These are phyloP conservation scores for Fusarium sp. DNA, from an alignment of 2,329 filamentous ascomycete species.

Conservation along the genomic window DNA sequence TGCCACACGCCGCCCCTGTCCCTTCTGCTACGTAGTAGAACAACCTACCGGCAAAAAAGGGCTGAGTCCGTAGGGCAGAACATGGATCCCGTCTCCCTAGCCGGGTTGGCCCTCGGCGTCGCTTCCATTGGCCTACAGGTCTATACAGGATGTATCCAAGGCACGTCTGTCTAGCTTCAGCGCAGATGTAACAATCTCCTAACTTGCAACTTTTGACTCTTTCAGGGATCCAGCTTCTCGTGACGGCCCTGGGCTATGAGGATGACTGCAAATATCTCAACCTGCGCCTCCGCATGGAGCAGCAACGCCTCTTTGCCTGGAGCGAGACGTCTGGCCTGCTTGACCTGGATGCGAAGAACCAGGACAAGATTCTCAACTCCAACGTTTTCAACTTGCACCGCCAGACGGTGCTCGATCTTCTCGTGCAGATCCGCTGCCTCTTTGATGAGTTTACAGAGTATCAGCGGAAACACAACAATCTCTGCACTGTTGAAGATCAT, in stretches of 20 bases:
- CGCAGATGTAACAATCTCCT: neutral
- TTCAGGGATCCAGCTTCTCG: constrained; percentile 59
- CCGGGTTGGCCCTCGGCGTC: constrained; percentile 58
- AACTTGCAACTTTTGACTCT: constrained; percentile 1
- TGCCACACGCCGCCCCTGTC: neutral
- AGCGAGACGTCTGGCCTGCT: constrained; percentile 62
- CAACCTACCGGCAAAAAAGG: constrained; percentile 11
- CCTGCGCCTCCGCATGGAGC: constrained; percentile 61
- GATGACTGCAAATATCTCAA: constrained; percentile 62
- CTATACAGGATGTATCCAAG: constrained; percentile 60
- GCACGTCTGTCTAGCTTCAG: constrained; percentile 25
- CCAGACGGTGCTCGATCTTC: constrained; percentile 61
- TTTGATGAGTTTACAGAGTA: constrained; percentile 60
- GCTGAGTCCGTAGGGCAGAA: neutral
- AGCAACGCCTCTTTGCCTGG: constrained; percentile 63
- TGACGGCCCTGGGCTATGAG: constrained; percentile 61
- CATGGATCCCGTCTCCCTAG: constrained; percentile 59
- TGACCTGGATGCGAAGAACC: constrained; percentile 56
- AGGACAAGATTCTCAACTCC: constrained; percentile 57
- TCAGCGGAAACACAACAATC: constrained; percentile 54
- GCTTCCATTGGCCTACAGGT: constrained; percentile 60
- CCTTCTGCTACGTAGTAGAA: neutral
- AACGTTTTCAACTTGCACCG: constrained; percentile 62
- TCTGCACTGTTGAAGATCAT: constrained; percentile 50
- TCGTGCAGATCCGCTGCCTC: constrained; percentile 60